These are phyloP conservation scores for Botrytis medusae DNA, from an alignment of 2,329 filamentous ascomycete species.

Conservation along the genomic window DNA sequence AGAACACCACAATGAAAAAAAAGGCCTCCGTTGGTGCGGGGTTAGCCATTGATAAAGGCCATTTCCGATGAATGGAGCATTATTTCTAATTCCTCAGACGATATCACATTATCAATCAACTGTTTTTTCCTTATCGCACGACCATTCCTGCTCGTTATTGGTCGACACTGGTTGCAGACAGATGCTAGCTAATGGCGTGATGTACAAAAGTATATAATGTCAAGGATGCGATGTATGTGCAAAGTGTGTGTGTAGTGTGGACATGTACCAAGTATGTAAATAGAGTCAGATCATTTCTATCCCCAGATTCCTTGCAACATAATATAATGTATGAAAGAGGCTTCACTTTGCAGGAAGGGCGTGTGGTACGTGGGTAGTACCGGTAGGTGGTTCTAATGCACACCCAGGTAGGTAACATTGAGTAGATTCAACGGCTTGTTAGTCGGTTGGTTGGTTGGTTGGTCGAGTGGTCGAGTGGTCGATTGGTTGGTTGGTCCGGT, in stretches of 20 bases:
- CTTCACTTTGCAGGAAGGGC: conserved; percentile 5
- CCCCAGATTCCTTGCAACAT: neutral
- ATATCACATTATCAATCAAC: conserved; percentile 7
- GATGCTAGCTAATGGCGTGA: neutral
- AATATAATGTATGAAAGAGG: neutral
- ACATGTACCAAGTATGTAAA: neutral
- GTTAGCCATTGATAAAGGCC: conserved; percentile 1
- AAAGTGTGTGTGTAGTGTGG: neutral
- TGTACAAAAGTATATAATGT: neutral
- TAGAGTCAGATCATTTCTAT: neutral
- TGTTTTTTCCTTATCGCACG: conserved; percentile 4
- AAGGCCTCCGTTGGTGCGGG: neutral
- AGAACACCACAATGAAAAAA: neutral
- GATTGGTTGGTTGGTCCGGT: neutral
- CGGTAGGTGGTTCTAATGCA: neutral
- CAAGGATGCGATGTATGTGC: neutral
- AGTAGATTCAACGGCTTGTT: neutral
- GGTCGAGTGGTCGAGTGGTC: too few relatives aligned
- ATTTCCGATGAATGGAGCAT: neutral
- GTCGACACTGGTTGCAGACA: neutral
- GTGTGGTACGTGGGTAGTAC: neutral
- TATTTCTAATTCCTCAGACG: neutral
- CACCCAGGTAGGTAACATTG: neutral
- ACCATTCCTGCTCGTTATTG: neutral
- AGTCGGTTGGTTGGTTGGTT: neutral